Evolutionary conservation across 345 rosid species (phyloP).

Genomic region (Lenwebbia sp.): DNA sequence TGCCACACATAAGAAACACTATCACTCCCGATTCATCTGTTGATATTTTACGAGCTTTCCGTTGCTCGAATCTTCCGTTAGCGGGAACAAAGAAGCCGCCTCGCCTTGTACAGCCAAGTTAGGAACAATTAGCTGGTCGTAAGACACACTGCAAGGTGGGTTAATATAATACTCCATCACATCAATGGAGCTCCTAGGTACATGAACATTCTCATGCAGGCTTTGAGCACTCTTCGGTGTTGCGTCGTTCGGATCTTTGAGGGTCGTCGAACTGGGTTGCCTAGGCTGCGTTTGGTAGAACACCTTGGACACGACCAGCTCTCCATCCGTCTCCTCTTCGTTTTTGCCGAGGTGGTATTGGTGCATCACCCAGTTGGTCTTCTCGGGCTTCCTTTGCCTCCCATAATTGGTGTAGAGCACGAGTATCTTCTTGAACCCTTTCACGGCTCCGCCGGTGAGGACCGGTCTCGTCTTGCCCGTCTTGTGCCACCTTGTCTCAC

Average conservation of each 20-base stretch:
- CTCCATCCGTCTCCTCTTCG: constrained; percentile 90
- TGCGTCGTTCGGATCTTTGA: not conserved
- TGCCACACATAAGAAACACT: not conserved
- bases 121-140: not conserved
- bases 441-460: constrained; percentile 23
- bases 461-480: constrained; percentile 87
- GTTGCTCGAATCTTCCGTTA: not conserved
- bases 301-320: constrained; percentile 72
- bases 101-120: not conserved
- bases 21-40: not conserved
- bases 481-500: constrained; percentile 94
- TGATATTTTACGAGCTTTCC: not conserved
- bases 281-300: constrained; percentile 94
- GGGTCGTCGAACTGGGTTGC: constrained; percentile 29
- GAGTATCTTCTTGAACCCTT: constrained; percentile 79
- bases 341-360: constrained; percentile 79
- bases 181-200: not conserved
- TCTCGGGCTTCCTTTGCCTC: constrained; percentile 77
- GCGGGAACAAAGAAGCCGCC: not conserved
- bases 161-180: not conserved
- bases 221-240: not conserved
- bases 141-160: not conserved
- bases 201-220: not conserved
- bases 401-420: constrained; percentile 90
- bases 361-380: constrained; percentile 96